Evolutionary conservation across 176 grass and related monocot species (phyloP), one percentile per base, ranked within the genome.

Genomic region (Aechmea fasciata): DNA sequence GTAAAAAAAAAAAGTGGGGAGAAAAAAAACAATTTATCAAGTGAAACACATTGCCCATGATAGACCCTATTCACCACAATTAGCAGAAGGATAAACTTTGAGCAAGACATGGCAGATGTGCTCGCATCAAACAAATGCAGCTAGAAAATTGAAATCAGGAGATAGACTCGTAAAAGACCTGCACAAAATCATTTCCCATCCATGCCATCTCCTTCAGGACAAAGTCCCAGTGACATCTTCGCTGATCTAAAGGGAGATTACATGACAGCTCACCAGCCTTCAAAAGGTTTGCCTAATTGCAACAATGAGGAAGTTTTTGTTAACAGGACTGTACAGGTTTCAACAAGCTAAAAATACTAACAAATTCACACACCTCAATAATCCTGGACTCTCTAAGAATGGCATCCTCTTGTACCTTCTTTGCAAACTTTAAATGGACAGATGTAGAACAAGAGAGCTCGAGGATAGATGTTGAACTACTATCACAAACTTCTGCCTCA

Each of bases 191-290:
- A 88, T 93, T 99, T 74, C 90, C 84, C 86, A 94, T 81, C 95
- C 95, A 99, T 80, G 81, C 63, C 95, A 99, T 94, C 82, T 99
- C 95, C 69, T 99, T 90, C n/a, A 99, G 70, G 62, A 99, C 84
- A 82, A 99, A 99, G 66, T 99, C 95, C 95, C 90, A 94, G 54
- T 94, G 90, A 79, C 84, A 80, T 87, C 88, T 80, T 68, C 82
- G 91, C 76, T 86, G 90, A 69, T 99, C 95, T 72, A 87, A 71
- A 77, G 62, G 57, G 81, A 83, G 71, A 77, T 87, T 88, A 63
- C 87, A 83, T 41, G 33, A 85, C 59, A 59, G 65, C 22, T 90
- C 87, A 66, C 66, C 66, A 77, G 84, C 84, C 71, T 64, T 88
- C 75, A 73, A 94, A 82, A 90, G 68, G 22, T 90, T 94, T 63